These are phyloP conservation scores for Phalaenopsis hybrid DNA, from an alignment of 116 monocot species.

Conservation along the genomic window DNA sequence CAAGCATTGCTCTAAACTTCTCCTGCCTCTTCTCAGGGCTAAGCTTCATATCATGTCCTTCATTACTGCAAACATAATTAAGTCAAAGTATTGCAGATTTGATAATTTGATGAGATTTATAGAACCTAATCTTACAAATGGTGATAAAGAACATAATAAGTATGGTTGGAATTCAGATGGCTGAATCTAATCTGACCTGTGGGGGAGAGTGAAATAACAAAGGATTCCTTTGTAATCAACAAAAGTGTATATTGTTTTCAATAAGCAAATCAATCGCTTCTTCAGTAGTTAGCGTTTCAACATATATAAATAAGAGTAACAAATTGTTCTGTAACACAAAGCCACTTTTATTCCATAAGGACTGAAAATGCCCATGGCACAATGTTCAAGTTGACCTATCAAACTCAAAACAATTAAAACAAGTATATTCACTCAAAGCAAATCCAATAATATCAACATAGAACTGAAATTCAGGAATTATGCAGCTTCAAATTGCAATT, in stretches of 20 bases:
- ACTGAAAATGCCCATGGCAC: not conserved
- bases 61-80: conserved; percentile 19
- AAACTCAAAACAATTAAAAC: too few relatives aligned
- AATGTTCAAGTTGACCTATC: too few relatives aligned
- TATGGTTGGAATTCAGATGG: too few relatives aligned
- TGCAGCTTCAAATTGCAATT: too few relatives aligned
- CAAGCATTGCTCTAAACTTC: conserved; percentile 49
- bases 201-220: not conserved
- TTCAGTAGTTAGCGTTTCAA: too few relatives aligned
- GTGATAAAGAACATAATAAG: too few relatives aligned
- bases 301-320: not conserved
- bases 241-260: not conserved
- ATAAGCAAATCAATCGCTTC: not conserved
- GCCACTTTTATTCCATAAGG: not conserved
- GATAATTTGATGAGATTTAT: not conserved
- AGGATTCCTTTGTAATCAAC: not conserved
- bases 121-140: not conserved
- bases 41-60: conserved; percentile 11
- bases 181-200: too few relatives aligned
- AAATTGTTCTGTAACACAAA: not conserved
- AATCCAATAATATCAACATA: too few relatives aligned
- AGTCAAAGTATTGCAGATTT: not conserved
- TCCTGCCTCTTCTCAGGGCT: conserved; percentile 38
- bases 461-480: too few relatives aligned
- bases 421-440: too few relatives aligned